These are phyloP conservation scores for Fusarium ambrosium DNA, from an alignment of 2,329 filamentous ascomycete genomes.

Conservation along the genomic window DNA sequence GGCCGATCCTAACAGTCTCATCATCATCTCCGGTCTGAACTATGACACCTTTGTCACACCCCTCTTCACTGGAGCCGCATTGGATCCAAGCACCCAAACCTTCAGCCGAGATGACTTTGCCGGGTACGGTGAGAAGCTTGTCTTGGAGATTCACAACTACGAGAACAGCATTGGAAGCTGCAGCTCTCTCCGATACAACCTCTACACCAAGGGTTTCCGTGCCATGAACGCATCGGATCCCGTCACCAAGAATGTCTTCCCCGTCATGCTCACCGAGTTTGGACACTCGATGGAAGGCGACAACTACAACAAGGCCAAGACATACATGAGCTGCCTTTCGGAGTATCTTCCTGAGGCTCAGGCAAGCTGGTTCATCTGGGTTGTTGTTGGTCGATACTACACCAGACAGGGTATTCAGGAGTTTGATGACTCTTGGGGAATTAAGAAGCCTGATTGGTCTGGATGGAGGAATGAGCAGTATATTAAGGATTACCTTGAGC, in stretches of 20 bases:
- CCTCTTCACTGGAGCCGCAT: constrained; percentile 61
- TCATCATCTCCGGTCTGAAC: constrained; percentile 71
- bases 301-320: constrained; percentile 53
- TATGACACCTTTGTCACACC: constrained; percentile 69
- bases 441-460: constrained; percentile 67
- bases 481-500: constrained; percentile 46
- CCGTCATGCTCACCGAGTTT: constrained; percentile 65
- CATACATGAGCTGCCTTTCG: constrained; percentile 66
- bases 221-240: constrained; percentile 58
- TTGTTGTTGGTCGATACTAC: constrained; percentile 70
- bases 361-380: constrained; percentile 71
- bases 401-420: constrained; percentile 66
- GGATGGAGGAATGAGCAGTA: constrained; percentile 62
- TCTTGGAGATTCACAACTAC: constrained; percentile 74
- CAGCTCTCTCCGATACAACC: constrained; percentile 57
- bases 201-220: constrained; percentile 67
- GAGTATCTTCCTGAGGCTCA: constrained; percentile 62
- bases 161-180: constrained; percentile 65
- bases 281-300: constrained; percentile 63
- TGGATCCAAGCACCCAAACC: constrained; percentile 60
- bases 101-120: constrained; percentile 63
- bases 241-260: constrained; percentile 53
- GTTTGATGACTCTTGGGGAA: constrained; percentile 69
- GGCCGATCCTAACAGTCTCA: constrained; percentile 65
- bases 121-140: constrained; percentile 64